Evolutionary conservation across 306 rosid genomes (phyloP).

Genomic region (Castanea sativa): DNA sequence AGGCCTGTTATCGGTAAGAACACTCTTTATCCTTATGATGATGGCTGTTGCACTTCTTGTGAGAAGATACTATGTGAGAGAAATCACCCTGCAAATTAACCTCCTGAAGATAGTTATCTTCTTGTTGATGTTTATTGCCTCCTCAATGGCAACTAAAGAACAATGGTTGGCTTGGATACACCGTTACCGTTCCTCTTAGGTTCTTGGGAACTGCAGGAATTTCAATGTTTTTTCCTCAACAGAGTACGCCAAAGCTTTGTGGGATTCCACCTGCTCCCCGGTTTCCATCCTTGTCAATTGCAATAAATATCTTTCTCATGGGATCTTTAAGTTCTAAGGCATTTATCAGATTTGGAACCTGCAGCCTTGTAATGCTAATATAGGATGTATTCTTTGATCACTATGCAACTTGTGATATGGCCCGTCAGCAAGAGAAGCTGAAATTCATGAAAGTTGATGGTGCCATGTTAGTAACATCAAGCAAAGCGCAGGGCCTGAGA

Average conservation of each 20-base stretch:
- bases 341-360: slow-evolving; percentile 66
- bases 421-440: slow-evolving; percentile 45
- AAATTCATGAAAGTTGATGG: slow-evolving; percentile 20
- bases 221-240: slow-evolving; percentile 43
- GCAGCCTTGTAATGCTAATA: slow-evolving; percentile 52
- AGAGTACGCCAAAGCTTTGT: slow-evolving; percentile 69
- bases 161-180: slow-evolving; percentile 62
- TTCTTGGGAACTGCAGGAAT: slow-evolving; percentile 64
- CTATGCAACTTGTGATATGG: slow-evolving; percentile 77
- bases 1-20: slow-evolving; percentile 62
- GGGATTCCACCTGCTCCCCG: slow-evolving; percentile 84
- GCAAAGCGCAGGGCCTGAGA: slow-evolving; percentile 38
- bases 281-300: slow-evolving; percentile 76
- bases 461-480: slow-evolving; percentile 9
- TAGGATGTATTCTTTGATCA: slow-evolving; percentile 68
- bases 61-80: slow-evolving; percentile 65
- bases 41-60: slow-evolving; percentile 75
- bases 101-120: slow-evolving; percentile 42
- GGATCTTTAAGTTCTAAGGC: slow-evolving; percentile 52
- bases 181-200: slow-evolving; percentile 53
- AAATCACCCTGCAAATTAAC: slow-evolving; percentile 40
- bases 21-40: slow-evolving; percentile 66
- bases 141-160: slow-evolving; percentile 58
- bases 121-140: slow-evolving; percentile 56
- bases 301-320: slow-evolving; percentile 67